phyloP scores from a whole-genome alignment of 345 rosid species.

The Clarkia xantiana region DNA sequence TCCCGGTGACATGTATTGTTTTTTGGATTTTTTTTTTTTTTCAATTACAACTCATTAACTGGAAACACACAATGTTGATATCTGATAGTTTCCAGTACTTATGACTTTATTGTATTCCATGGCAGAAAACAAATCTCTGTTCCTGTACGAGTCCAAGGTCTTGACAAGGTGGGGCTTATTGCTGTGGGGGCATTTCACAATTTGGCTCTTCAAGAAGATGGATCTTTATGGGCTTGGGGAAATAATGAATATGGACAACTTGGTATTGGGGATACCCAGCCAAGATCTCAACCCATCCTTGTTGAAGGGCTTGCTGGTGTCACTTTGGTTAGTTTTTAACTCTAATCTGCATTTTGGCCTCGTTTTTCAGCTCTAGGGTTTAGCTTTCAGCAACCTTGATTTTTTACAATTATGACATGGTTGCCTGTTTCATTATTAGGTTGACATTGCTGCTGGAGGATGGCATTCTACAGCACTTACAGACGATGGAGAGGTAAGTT shows the following conservation, averaged over 20 bases:
- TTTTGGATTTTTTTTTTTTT: conserved; percentile 2
- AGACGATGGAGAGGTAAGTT: conserved; percentile 59
- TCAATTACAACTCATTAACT: background rate
- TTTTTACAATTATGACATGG: background rate
- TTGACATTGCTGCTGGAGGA: conserved; percentile 99
- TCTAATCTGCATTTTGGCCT: conserved; percentile 1
- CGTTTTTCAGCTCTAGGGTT: background rate
- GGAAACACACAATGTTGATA: too few species aligned
- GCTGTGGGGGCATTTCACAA: conserved; percentile 99
- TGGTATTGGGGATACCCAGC: conserved; percentile 99
- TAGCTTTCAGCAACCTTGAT: background rate
- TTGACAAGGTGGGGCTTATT: conserved; percentile 70
- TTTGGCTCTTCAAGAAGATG: conserved; percentile 90
- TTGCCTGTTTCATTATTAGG: conserved; percentile 26
- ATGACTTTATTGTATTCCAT: background rate
- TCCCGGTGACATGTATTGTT: conserved; percentile 90
- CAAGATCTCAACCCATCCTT: conserved; percentile 85
- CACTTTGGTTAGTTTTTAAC: conserved; percentile 48
- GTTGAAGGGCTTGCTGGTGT: conserved; percentile 82
- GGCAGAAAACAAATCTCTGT: conserved; percentile 90
- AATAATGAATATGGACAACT: conserved; percentile 98
- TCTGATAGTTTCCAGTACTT: too few species aligned
- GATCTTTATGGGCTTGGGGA: conserved; percentile 97
- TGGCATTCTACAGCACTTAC: conserved; percentile 98
- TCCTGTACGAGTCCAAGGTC: conserved; percentile 97